Evolutionary conservation across 129 eudicot genomes (phyloP).

Genomic region (Helianthus annuus): HanXRQr2.0-SUNRISE NC_035446.2:154879267-154879766

Average conservation of each 20-base stretch:
- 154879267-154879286: too few relatives aligned
- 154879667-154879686: conserved; percentile 91
- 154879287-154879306: too few relatives aligned
- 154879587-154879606: conserved; percentile 92
- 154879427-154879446: too few relatives aligned
- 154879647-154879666: conserved; percentile 97
- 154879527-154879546: conserved; percentile 89
- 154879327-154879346: too few relatives aligned
- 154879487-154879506: too few relatives aligned
- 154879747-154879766: conserved; percentile 73
- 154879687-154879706: conserved; percentile 71
- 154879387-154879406: too few relatives aligned
- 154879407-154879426: too few relatives aligned
- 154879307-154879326: too few relatives aligned
- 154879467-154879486: too few relatives aligned
- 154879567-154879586: conserved; percentile 90
- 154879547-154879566: conserved; percentile 84
- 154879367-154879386: too few relatives aligned
- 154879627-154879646: conserved; percentile 91
- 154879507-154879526: conserved; percentile 96
- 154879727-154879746: conserved; percentile 91
- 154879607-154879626: conserved; percentile 73
- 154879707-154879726: conserved; percentile 95
- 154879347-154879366: too few relatives aligned
- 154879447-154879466: too few relatives aligned